A percentile compares a stretch with the other conserved stretches of the same genome.
Conservation (phyloP, 257 asterid species). For the Coffea eugenioides region DNA sequence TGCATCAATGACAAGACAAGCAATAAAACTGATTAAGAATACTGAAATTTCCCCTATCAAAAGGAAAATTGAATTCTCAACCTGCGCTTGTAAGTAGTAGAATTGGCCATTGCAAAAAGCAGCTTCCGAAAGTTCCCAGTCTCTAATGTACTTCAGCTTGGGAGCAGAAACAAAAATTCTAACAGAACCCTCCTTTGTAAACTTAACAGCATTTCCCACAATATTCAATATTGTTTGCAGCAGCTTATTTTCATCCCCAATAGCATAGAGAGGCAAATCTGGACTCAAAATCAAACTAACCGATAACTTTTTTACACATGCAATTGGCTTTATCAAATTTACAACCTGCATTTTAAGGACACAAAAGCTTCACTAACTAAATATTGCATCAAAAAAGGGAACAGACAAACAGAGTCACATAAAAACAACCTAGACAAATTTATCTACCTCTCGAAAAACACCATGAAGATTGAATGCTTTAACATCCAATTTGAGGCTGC, state of each 20-base stretch:
- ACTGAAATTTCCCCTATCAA: neutral
- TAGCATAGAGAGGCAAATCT: constrained; percentile 56
- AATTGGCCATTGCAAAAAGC: constrained; percentile 46
- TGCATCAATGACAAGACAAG: too few relatives aligned
- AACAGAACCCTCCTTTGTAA: neutral
- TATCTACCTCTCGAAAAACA: constrained; percentile 53
- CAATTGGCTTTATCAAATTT: constrained; percentile 65
- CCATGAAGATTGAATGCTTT: constrained; percentile 53
- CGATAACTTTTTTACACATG: constrained; percentile 59
- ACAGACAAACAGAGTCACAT: too few relatives aligned
- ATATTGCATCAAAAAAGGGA: neutral
- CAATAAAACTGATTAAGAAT: neutral
- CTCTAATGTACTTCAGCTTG: constrained; percentile 26
- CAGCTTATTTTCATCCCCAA: constrained; percentile 63
- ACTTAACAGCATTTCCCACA: constrained; percentile 69
- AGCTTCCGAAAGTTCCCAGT: constrained; percentile 47
- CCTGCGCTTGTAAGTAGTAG: constrained; percentile 48
- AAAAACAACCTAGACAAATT: neutral
- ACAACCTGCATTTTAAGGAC: constrained; percentile 39
- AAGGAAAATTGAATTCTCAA: constrained; percentile 11
- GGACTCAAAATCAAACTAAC: constrained; percentile 42
- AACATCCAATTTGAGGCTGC: constrained; percentile 56
- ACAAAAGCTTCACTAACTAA: neutral
- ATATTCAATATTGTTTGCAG: constrained; percentile 56
- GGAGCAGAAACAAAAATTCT: too few relatives aligned